Base-by-base conservation (phyloP, 2,329 filamentous ascomycete genomes). In the Apiospora saccharicola region DNA sequence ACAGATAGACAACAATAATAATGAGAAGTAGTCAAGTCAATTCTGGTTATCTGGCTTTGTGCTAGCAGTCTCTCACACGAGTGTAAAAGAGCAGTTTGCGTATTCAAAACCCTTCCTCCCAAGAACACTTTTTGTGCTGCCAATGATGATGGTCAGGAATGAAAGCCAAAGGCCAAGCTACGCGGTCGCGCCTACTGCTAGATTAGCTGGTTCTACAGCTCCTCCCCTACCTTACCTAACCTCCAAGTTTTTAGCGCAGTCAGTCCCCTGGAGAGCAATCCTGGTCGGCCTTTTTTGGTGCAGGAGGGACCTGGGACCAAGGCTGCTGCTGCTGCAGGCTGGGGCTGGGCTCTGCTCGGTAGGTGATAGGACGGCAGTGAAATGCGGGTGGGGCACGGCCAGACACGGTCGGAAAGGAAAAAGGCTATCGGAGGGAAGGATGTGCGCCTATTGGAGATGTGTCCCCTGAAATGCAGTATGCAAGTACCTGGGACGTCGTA, bases 381-480 rank as follows among this genome's bases (percentile, higher is more conserved):
- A 22, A 22, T 34, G 16, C 26, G 34, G 26, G 53, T 61, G 53
- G 53, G 53, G 53, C 46, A n/a, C 30, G 2, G 16, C 26, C 57
- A 41, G 57, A 41, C 41, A 64, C 34, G 7, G 57, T 41, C 57
- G 57, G 57, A 64, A 64, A 22, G 57, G 57, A 64, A 64, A 64
- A 64, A 64, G 57, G 30, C 57, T 14, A n/a, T 41, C 57, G 57
- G 57, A 64, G 37, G 37, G 57, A 41, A 64, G 22, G 57, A 64
- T 41, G 57, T n/a, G 34, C 57, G 57, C 34, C 57, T n/a, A 64
- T 64, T 64, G 57, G 57, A 64, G 34, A 64, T 64, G 57, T 64
- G 57, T 64, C 57, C 57, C 53, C 53, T 61, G 53, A n/a, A 61
- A 34, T 37, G 12, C 14, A 19, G 30, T n/a, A 19, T 61, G 30